These are phyloP conservation scores for Mycena citricolor DNA, from an alignment of 1,284 basidiomycete species.

Conservation along the genomic window DNA sequence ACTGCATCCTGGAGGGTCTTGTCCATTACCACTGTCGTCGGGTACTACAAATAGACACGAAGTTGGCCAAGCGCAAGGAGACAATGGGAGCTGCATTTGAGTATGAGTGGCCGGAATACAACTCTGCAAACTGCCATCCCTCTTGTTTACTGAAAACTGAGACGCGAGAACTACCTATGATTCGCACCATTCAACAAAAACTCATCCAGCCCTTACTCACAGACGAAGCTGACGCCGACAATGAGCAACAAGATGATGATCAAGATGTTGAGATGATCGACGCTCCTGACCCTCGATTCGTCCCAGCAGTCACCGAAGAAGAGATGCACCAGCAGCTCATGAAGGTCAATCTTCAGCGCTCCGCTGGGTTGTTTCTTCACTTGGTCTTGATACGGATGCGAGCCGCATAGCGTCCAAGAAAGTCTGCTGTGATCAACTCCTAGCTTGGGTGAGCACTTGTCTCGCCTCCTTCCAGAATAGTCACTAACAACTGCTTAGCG, in stretches of 20 bases:
- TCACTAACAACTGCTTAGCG: slow-evolving; percentile 10
- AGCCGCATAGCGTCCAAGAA: not conserved
- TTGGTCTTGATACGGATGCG: slow-evolving; percentile 9
- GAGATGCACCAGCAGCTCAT: slow-evolving; percentile 4
- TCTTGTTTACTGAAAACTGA: slow-evolving; percentile 5
- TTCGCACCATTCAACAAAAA: slow-evolving; percentile 11
- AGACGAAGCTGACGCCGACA: slow-evolving; percentile 2
- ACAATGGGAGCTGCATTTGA: slow-evolving; percentile 4
- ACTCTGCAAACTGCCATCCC: slow-evolving; percentile 4
- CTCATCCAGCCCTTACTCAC: slow-evolving; percentile 9
- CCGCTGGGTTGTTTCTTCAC: slow-evolving; percentile 4
- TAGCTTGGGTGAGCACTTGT: slow-evolving; percentile 1
- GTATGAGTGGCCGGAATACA: slow-evolving; percentile 6
- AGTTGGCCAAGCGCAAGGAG: slow-evolving; percentile 11
- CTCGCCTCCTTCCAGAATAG: not conserved
- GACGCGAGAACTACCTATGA: slow-evolving; percentile 1
- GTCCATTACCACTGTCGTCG: slow-evolving; percentile 29
- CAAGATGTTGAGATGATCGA: slow-evolving; percentile 7
- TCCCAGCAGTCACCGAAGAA: slow-evolving; percentile 9
- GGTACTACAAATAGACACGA: slow-evolving; percentile 30
- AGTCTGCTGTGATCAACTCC: not conserved
- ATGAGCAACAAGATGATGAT: slow-evolving; percentile 7
- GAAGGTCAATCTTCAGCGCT: slow-evolving; percentile 1
- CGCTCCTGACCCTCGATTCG: slow-evolving; percentile 5
- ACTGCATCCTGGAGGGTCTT: slow-evolving; percentile 32